Evolutionary conservation across 2,329 filamentous ascomycete genomes (phyloP), one percentile per base, ranked within the genome.

Genomic region (Purpureocillium lavendulum): DNA sequence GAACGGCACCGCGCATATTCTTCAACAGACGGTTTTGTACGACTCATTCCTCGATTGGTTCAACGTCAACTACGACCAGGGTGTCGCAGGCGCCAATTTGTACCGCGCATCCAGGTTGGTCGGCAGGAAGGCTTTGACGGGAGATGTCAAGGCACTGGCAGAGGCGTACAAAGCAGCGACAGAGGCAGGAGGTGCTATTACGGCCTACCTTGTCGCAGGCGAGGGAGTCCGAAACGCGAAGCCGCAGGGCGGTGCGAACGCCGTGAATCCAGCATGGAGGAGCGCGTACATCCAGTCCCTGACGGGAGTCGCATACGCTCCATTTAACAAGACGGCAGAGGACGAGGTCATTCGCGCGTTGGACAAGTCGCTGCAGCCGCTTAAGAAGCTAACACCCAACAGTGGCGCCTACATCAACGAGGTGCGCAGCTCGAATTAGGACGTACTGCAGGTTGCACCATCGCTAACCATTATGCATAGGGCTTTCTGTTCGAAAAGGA

Each of bases 251-350:
- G 55, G 64, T 32, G 5, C 21, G 10, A 67, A 70, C 24, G 57
- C 70, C 1, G 62, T 72, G 3, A 66, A 67, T 30, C 71, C 72
- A 0, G 69, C 69, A 0, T 80, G 72, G 71, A 61, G 74, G 13
- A 65, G 48, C 11, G 59, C 67, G 0, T 61, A 64, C 14, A 51
- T 66, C 3, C 67, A 70, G 21, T 16, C 21, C 63, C 60, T 56
- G 4, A 54, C 49, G 7, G 51, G 50, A 1, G 34, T 52, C 0
- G 10, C 29, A 0, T 64, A 62, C 17, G 32, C 45, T 1, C 57
- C 62, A 0, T 53, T 65, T 6, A 59, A 67, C 40, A 30, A 47
- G 2, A 57, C 58, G 0, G 55, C 59, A 0, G 47, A 53, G 28
- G 41, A 42, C 0, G 48, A 56, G 0, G 54, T 57, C 1, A 50